These are phyloP conservation scores for Pythium dissimile DNA, from an alignment of 352 stramenopile species.

Conservation along the genomic window DNA sequence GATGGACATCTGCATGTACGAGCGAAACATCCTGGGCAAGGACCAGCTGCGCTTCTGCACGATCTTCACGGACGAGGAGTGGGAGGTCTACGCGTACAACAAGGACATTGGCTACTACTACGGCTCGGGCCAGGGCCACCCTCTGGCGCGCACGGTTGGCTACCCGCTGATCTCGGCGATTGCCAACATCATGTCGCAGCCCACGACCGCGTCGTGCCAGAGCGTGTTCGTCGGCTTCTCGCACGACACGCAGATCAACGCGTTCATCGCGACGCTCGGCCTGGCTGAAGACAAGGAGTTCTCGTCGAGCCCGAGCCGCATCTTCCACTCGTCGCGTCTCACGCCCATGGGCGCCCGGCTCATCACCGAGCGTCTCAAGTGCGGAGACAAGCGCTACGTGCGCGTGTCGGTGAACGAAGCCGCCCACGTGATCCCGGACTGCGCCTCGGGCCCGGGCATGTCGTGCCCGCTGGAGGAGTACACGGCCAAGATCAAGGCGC, in stretches of 20 bases:
- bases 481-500: slow-evolving; percentile 31
- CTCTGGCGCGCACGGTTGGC: slow-evolving; percentile 36
- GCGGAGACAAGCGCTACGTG: slow-evolving; percentile 33
- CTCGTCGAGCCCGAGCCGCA: slow-evolving; percentile 31
- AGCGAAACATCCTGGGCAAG: slow-evolving; percentile 46
- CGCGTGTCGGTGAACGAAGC: slow-evolving; percentile 52
- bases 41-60: slow-evolving; percentile 35
- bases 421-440: slow-evolving; percentile 36
- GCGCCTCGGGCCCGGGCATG: slow-evolving; percentile 41
- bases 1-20: slow-evolving; percentile 61
- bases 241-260: slow-evolving; percentile 54
- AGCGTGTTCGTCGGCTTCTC: slow-evolving; percentile 53
- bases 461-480: slow-evolving; percentile 44
- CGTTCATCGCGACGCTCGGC: slow-evolving; percentile 40
- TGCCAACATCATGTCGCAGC: slow-evolving; percentile 36
- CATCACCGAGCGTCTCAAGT: slow-evolving; percentile 47
- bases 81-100: slow-evolving; percentile 47
- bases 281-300: slow-evolving; percentile 44
- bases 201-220: slow-evolving; percentile 41
- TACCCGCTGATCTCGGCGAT: slow-evolving; percentile 43
- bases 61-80: slow-evolving; percentile 56
- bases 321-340: slow-evolving; percentile 40
- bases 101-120: slow-evolving; percentile 59
- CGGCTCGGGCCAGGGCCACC: slow-evolving; percentile 42
- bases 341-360: slow-evolving; percentile 39